Evolutionary conservation across 139 green algal genomes (phyloP), one percentile per base, ranked within the genome.

Genomic region (Chlamydomonas sp.): DNA sequence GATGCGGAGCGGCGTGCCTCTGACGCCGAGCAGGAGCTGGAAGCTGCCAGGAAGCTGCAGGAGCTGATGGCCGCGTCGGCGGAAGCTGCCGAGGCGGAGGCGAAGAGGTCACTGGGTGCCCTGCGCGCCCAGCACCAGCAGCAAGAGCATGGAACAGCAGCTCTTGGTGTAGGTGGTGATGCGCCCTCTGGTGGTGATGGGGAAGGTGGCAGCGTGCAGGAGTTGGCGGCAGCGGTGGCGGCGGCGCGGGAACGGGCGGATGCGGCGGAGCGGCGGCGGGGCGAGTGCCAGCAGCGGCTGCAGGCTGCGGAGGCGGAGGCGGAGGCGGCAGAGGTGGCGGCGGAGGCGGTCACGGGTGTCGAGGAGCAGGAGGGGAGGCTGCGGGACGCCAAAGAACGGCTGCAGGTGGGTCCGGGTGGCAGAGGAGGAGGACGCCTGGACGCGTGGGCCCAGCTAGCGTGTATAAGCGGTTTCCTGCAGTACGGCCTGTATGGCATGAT

Each of bases 271-370:
- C 16, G 14, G 67, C 66, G 20, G 68, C 49, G 57, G 9, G 15
- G 7, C 61, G 69, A 16, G 18, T 71, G 71, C 12, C 60, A 79
- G 59, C 1, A 4, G 61, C 18, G 18, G 6, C 17, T 15, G 60
- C 71, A 86, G 31, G 81, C 60, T 7, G 71, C 81, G 71, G 81
- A 86, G 81, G 72, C 60, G 59, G 81, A 78, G 10, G 81, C 59
- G 71, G 81, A 86, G 81, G 81, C 59, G 20, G 81, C 81, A 60
- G 81, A 86, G 71, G 81, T 71, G 81, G 60, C 10, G 10, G 81
- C 72, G 71, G 81, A 71, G 71, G 61, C 20, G 0, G 10, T 57
- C 4, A 14, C 12, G n/a, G 8, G 10, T 12, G 60, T 5, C 60
- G 81, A 64, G 71, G 81, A 86, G 71, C 71, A 8, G 49, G 74